phyloP scores from a whole-genome alignment of 2,329 filamentous ascomycete species.

The Fusarium lyarnte region DNA sequence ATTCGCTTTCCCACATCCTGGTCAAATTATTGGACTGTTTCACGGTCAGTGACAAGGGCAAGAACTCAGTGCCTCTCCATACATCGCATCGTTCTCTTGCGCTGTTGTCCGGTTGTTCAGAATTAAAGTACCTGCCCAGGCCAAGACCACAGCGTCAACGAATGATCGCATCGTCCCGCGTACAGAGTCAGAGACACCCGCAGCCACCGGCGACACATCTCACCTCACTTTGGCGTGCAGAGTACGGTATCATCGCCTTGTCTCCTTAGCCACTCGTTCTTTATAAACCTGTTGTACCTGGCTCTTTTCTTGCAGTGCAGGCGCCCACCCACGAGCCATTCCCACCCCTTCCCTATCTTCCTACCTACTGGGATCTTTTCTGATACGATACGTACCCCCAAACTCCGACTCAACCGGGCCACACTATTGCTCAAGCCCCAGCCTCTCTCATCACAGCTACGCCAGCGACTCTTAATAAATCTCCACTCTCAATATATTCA shows the following conservation, averaged over 20 bases:
- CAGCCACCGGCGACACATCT: conserved; percentile 11
- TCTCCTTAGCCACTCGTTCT: conserved; percentile 26
- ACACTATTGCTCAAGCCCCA: conserved; percentile 37
- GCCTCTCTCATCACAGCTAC: conserved; percentile 39
- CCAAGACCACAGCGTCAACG: conserved; percentile 20
- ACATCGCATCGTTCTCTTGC: conserved; percentile 18
- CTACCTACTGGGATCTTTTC: conserved; percentile 19
- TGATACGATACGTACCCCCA: conserved; percentile 34
- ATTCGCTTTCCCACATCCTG: conserved; percentile 20
- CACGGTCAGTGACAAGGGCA: conserved; percentile 32
- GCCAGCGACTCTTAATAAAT: conserved; percentile 36
- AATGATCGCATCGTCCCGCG: conserved; percentile 20
- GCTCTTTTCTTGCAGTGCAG: conserved; percentile 26
- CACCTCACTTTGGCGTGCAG: conserved; percentile 17
- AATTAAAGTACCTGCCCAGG: conserved; percentile 12
- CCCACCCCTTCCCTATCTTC: conserved; percentile 27
- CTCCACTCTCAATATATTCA: conserved; percentile 45
- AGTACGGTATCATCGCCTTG: conserved; percentile 14
- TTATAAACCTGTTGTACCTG: conserved; percentile 15
- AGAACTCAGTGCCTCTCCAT: conserved; percentile 36
- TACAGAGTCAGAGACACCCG: conserved; percentile 21
- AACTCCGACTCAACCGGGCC: conserved; percentile 42
- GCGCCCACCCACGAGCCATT: conserved; percentile 25
- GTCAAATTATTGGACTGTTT: conserved; percentile 30
- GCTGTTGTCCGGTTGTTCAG: conserved; percentile 30